These are phyloP conservation scores for Dendryphion nanum DNA, from an alignment of 2,329 filamentous ascomycete genomes.

Conservation along the genomic window DNA sequence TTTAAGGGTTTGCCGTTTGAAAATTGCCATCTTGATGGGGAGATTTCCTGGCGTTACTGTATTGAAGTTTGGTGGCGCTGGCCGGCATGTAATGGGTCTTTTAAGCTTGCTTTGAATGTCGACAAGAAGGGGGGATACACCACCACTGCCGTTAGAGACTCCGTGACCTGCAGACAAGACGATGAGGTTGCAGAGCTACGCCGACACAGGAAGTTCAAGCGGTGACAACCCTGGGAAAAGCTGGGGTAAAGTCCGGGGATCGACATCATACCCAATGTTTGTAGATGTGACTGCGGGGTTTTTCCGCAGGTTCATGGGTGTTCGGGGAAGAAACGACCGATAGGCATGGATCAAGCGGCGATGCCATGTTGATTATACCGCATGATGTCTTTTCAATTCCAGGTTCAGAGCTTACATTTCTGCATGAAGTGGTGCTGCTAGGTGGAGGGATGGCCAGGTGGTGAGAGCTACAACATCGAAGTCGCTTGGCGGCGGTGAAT, in stretches of 20 bases:
- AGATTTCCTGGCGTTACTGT: no score
- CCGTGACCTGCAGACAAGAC: not conserved
- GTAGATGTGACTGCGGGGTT: no score
- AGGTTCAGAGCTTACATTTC: no score
- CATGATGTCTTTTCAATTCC: no score
- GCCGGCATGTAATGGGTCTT: not conserved
- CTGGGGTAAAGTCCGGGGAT: slow-evolving; percentile 10
- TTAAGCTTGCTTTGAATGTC: not conserved
- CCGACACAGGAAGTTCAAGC: slow-evolving; percentile 7
- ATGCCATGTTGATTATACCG: no score
- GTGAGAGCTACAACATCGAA: no score
- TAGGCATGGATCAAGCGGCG: no score
- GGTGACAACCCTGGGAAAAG: slow-evolving; percentile 1
- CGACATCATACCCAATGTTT: not conserved
- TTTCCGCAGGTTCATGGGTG: no score
- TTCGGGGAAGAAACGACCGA: no score
- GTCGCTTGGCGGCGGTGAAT: no score
- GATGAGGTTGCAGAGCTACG: slow-evolving; percentile 2
- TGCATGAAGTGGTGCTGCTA: no score
- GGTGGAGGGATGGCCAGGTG: no score
- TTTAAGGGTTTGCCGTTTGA: slow-evolving; percentile 28
- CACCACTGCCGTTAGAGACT: not conserved
- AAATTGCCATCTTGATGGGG: slow-evolving; percentile 26
- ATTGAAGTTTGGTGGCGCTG: not conserved
- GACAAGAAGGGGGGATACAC: not conserved